phyloP scores from a whole-genome alignment of 805 yeast genomes.

The Candida easanensis region DNA sequence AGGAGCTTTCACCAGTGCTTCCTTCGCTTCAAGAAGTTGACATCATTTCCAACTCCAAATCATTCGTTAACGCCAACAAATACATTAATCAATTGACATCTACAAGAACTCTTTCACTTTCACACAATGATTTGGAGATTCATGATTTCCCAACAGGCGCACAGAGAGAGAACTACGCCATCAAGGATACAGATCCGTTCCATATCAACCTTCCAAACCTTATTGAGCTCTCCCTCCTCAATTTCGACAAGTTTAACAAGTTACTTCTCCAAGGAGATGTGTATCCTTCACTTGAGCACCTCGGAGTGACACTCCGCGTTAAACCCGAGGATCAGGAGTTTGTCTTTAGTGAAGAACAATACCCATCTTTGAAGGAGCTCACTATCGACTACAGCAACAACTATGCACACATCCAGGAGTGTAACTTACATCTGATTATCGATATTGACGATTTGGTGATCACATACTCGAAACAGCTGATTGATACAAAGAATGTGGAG shows the following conservation, averaged over 20 bases:
- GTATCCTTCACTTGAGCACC: conserved; percentile 9
- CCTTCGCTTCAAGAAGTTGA: background rate
- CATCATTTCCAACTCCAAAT: conserved; percentile 10
- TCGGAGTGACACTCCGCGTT: conserved; percentile 4
- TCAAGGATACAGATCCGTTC: background rate
- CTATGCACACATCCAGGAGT: conserved; percentile 21
- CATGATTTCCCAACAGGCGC: conserved; percentile 9
- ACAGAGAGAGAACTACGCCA: conserved; percentile 3
- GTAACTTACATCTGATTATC: conserved; percentile 15
- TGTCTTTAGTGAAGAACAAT: conserved; percentile 6
- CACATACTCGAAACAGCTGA: conserved; percentile 12
- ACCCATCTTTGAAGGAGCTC: conserved; percentile 14
- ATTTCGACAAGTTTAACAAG: conserved; percentile 17
- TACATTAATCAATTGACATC: conserved; percentile 6
- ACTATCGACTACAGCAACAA: conserved; percentile 17
- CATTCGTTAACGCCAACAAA: conserved; percentile 11
- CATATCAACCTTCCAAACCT: conserved; percentile 4
- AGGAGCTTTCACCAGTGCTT: background rate
- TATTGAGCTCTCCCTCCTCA: conserved; percentile 4
- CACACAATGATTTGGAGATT: conserved; percentile 13
- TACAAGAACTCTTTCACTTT: background rate
- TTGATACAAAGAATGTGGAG: conserved; percentile 11
- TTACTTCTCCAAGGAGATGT: conserved; percentile 2
- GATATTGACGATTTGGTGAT: conserved; percentile 11
- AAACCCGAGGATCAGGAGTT: conserved; percentile 11